Conservation (phyloP, 306 rosid genomes). For the Vigna mungo region DNA sequence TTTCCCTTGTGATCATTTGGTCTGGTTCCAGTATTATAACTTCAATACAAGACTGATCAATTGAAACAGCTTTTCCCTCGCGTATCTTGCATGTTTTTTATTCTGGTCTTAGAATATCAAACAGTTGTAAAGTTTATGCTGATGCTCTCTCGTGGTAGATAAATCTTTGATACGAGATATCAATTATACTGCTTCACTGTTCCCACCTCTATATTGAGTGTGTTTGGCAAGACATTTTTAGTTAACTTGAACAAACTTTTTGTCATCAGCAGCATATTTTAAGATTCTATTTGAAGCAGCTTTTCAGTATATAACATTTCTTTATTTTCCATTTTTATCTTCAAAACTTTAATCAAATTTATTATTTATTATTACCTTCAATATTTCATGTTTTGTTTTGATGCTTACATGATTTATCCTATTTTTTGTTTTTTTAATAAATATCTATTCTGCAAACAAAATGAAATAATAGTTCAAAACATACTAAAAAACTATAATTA, state of each 20-base stretch:
- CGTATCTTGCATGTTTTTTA: too few relatives aligned
- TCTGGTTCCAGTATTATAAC: not conserved
- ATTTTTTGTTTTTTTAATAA: not conserved
- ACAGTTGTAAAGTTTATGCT: too few relatives aligned
- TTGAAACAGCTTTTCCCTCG: constrained; percentile 6
- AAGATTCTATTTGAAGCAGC: not conserved
- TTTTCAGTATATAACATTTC: not conserved
- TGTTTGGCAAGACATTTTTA: not conserved
- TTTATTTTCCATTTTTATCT: not conserved
- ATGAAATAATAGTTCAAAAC: too few relatives aligned
- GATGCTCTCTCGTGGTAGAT: too few relatives aligned
- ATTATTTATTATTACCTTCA: not conserved
- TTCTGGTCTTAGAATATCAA: too few relatives aligned
- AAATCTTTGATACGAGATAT: too few relatives aligned
- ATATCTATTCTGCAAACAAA: too few relatives aligned
- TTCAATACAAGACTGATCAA: not conserved
- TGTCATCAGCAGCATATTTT: not conserved
- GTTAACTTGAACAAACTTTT: not conserved
- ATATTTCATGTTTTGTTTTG: not conserved
- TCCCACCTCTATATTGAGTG: too few relatives aligned
- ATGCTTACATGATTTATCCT: not conserved
- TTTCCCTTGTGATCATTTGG: not conserved
- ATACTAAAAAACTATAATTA: too few relatives aligned
- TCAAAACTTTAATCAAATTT: not conserved
- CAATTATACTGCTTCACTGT: too few relatives aligned